A percentile compares a stretch with the other conserved stretches of the same genome.
These are phyloP conservation scores for Potentilla sterilis DNA, from an alignment of 306 rosid genomes.

Conservation along the genomic window DNA sequence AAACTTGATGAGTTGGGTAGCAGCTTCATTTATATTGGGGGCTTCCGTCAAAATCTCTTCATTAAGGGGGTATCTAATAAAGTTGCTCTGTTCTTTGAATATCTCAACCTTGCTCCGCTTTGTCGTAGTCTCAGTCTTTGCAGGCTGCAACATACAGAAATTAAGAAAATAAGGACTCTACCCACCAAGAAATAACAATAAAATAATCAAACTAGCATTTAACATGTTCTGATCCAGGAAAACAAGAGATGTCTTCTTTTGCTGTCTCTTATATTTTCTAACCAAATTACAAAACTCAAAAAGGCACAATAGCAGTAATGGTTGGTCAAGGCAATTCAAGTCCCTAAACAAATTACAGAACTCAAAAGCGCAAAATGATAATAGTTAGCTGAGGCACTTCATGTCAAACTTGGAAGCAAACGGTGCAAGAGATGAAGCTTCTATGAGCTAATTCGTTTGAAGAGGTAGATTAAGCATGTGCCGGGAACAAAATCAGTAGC, in stretches of 20 bases:
- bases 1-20: constrained; percentile 86
- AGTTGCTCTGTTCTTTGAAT: constrained; percentile 90
- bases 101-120: constrained; percentile 98
- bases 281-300: background rate
- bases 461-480: background rate
- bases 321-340: background rate
- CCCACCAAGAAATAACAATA: background rate
- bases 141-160: constrained; percentile 45
- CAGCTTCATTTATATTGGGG: constrained; percentile 86
- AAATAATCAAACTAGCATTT: constrained; percentile 3
- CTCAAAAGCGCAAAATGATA: background rate
- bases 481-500: background rate
- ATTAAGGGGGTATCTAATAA: constrained; percentile 82
- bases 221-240: background rate
- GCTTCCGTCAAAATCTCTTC: constrained; percentile 89
- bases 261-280: background rate
- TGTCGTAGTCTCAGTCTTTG: constrained; percentile 51
- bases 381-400: background rate
- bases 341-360: background rate
- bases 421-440: background rate
- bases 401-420: background rate
- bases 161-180: background rate
- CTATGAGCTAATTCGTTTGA: background rate
- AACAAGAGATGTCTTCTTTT: too few relatives aligned
- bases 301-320: background rate